A percentile compares a stretch with the other conserved stretches of the same genome.
Evolutionary conservation across 176 grass and related monocot genomes (phyloP).

Genomic region (Pontederia crassipes): DNA sequence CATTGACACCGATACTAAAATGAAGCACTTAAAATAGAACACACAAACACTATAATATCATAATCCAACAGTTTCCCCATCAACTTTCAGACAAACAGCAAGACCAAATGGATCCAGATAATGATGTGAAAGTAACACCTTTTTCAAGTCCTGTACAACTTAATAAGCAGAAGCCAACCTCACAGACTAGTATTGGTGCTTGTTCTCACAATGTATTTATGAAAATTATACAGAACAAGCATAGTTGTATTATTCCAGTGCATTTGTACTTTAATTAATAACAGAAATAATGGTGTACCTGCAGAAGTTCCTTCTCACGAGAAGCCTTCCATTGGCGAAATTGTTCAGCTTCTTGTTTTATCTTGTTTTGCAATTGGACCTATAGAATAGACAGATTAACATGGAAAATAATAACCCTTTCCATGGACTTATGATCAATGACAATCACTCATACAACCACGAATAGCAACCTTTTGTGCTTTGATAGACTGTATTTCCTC

Average conservation of each 20-base stretch:
- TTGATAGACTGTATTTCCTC: conserved; percentile 99
- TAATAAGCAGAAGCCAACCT: too few relatives aligned
- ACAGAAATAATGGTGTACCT: conserved; percentile 32
- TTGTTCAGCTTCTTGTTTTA: conserved; percentile 96
- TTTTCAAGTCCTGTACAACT: too few relatives aligned
- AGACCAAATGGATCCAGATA: too few relatives aligned
- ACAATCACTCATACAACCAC: not conserved
- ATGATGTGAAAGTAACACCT: too few relatives aligned
- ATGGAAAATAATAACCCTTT: not conserved
- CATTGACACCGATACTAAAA: not conserved
- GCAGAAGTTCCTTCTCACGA: conserved; percentile 94
- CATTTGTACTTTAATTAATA: conserved; percentile 8
- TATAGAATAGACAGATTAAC: conserved; percentile 1
- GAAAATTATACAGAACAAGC: too few relatives aligned
- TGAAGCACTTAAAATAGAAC: not conserved
- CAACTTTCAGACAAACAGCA: too few relatives aligned
- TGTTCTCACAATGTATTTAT: not conserved
- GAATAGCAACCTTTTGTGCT: conserved; percentile 56
- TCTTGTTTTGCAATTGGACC: conserved; percentile 97
- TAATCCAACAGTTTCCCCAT: too few relatives aligned
- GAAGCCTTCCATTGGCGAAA: conserved; percentile 93
- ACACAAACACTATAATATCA: too few relatives aligned
- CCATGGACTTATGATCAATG: not conserved
- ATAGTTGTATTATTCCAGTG: not conserved
- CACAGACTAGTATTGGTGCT: not conserved